These are phyloP conservation scores for Neonectria neomacrospora DNA, from an alignment of 2,329 filamentous ascomycete genomes.

Conservation along the genomic window DNA sequence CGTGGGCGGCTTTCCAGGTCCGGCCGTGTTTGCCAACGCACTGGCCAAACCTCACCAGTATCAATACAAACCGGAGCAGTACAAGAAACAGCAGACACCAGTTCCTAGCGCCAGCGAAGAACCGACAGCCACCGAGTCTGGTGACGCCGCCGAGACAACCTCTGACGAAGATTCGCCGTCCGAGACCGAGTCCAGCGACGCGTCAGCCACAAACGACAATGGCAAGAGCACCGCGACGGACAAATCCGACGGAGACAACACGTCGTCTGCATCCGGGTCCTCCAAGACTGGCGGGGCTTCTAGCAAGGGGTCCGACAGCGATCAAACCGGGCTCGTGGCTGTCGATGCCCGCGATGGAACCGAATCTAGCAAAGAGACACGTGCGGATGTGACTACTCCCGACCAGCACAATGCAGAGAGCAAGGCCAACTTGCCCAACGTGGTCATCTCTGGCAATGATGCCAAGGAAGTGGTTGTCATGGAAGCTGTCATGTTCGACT, in stretches of 20 bases:
- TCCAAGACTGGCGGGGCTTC: not conserved
- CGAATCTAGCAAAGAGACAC: slow-evolving; percentile 6
- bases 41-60: not conserved
- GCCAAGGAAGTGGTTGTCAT: slow-evolving; percentile 20
- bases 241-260: not conserved
- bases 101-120: not conserved
- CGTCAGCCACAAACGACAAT: not conserved
- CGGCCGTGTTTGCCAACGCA: not conserved
- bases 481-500: slow-evolving; percentile 25
- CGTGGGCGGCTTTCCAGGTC: not conserved
- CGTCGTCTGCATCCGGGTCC: not conserved
- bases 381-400: slow-evolving; percentile 5
- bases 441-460: slow-evolving; percentile 12
- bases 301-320: not conserved
- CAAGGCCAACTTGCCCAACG: slow-evolving; percentile 17
- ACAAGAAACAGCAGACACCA: not conserved
- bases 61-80: not conserved
- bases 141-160: not conserved
- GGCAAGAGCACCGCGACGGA: not conserved
- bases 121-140: slow-evolving; percentile 3
- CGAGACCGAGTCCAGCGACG: not conserved
- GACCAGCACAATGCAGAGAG: slow-evolving; percentile 19
- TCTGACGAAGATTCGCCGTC: slow-evolving; percentile 2
- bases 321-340: slow-evolving; percentile 14
- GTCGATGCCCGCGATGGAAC: slow-evolving; percentile 8